Evolutionary conservation across 73 alveolate genomes (phyloP), one percentile per base, ranked within the genome.

Genomic region (Stentor coeruleus): DNA sequence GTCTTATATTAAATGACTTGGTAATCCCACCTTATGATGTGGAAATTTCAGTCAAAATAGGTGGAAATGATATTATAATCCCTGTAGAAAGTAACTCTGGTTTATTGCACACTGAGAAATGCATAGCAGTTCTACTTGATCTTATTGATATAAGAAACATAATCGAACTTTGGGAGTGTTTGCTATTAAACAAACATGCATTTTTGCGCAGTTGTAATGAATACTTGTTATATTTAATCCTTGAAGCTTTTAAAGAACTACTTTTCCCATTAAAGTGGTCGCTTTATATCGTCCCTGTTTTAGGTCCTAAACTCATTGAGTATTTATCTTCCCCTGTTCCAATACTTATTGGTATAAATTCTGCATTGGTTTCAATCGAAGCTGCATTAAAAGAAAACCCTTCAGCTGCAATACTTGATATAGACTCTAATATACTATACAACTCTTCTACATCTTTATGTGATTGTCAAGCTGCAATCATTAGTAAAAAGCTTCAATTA

Each of bases 111-210:
- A 66, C 20, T 66, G 79, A 66, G 33, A 66, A 31, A 26, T 20
- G 42, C 1, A 40, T 66, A 66, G 79, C 79, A 66, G 79, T 66
- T 66, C 41, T 66, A 26, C n/a, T 66, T 20, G 79, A 66, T 40
- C 37, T 66, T 20, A 20, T 66, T 28, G 79, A 66, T 33, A 66
- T 66, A 20, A 20, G 79, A 1, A 66, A 66, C 37, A 66, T 66
- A 28, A 26, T 66, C 14, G 79, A 66, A 31, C 15, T 66, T 15
- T 66, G 79, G 37, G 79, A 66, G 33, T 28, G 79, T 66, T 26
- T 66, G 36, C 39, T 66, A 33, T 2, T 66, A 26, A 26, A 40
- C 41, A 66, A 66, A 40, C 36, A 20, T 15, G 79, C 39, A 20
- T 66, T 66, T 66, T 20, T 66, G 2, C 36, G 15, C 14, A 66